phyloP scores from a whole-genome alignment of 345 rosid genomes.

The Hevea brasiliensis region DNA sequence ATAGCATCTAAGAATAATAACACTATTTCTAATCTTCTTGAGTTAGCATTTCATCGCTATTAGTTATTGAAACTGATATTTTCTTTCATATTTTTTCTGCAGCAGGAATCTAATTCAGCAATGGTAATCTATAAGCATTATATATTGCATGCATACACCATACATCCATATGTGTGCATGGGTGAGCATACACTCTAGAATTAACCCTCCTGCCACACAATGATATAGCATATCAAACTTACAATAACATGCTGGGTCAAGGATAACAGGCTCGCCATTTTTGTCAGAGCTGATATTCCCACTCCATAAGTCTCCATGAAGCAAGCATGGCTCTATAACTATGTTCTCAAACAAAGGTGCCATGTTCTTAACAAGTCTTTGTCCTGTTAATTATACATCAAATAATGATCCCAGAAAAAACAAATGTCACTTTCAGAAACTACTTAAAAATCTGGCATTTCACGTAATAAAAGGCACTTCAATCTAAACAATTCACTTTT shows the following conservation, averaged over 20 bases:
- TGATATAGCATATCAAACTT: constrained; percentile 24
- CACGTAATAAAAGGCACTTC: background rate
- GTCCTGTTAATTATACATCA: constrained; percentile 46
- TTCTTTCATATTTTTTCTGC: background rate
- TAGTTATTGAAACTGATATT: background rate
- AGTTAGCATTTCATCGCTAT: background rate
- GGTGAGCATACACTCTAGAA: background rate
- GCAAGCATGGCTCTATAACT: constrained; percentile 71
- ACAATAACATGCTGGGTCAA: constrained; percentile 98
- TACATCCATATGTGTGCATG: too few relatives aligned
- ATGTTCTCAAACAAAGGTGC: constrained; percentile 67
- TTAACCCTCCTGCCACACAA: background rate
- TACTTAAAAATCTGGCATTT: background rate
- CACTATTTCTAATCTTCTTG: too few relatives aligned
- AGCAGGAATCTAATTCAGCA: background rate
- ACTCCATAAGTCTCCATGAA: constrained; percentile 98
- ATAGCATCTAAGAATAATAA: too few relatives aligned
- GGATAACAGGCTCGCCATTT: constrained; percentile 81
- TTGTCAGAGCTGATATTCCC: constrained; percentile 83
- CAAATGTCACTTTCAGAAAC: background rate
- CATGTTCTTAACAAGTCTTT: constrained; percentile 67
- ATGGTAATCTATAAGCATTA: background rate
- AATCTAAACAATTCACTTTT: background rate
- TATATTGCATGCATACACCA: too few relatives aligned
- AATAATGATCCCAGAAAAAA: background rate